Evolutionary conservation across 768 basidiomycete genomes (phyloP), one percentile per base, ranked within the genome.

Genomic region (Suillus brevipes): DNA sequence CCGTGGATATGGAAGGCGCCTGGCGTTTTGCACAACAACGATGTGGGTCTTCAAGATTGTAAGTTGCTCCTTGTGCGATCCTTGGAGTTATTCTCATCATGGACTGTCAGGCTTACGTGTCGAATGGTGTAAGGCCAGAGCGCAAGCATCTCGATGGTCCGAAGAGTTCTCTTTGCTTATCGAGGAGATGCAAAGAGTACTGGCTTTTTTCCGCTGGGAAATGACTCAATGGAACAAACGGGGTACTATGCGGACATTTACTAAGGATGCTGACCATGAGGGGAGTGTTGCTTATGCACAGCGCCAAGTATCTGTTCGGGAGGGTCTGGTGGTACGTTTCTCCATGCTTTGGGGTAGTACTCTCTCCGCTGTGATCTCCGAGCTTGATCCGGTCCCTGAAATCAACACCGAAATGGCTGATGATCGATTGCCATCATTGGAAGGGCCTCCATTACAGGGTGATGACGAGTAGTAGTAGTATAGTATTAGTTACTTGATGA

Each of bases 141-240:
- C 66, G 13, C 6, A 43, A 10, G 66, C 53, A 13, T 61, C 62
- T 38, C 45, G 50, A 0, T 67, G 66, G 66, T 43, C n/a, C 9
- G 65, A 67, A 55, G 66, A 67, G 43, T 49, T 62, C 13, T 16
- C 55, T 25, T 45, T 65, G 18, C 64, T 67, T 7, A 45, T 60
- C 0, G 65, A 65, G 52, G 66, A 67, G 37, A 65, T 65, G 65
- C 38, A 60, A 38, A 18, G 66, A n/a, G 53, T 67, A n/a, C 3
- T 66, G 43, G 63, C 10, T 16, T 66, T 64, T 64, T 56, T 47
- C 43, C 43, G 8, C 20, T 45, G 20, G 43, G 43, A 45, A 45
- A 45, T 45, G 20, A 8, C 20, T 45, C 43, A 45, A 4, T 45
- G 43, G 20, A n/a, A 45, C 1, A 20, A 10, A 45, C 9, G 8